Conservation (phyloP, 176 grass and related monocot genomes). For the Luzula sylvatica region DNA sequence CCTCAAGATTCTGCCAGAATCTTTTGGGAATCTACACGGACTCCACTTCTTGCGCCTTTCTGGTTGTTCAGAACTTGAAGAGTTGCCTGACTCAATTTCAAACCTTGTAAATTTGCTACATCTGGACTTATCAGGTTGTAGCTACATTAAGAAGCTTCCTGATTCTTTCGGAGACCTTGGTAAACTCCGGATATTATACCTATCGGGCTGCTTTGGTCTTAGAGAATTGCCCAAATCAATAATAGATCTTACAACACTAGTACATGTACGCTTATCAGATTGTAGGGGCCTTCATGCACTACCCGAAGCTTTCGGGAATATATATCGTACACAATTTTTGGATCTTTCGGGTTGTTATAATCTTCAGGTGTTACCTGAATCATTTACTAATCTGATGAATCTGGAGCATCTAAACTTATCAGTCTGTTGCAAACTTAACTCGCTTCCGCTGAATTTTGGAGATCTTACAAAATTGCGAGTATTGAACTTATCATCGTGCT, state of each 20-base stretch:
- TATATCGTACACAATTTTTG: not conserved
- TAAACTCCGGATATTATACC: slow-evolving; percentile 18
- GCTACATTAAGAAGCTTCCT: not conserved
- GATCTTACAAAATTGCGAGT: slow-evolving; percentile 2
- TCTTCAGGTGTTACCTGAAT: slow-evolving; percentile 7
- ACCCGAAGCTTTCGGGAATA: not conserved
- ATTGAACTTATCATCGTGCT: not conserved
- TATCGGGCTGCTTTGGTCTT: slow-evolving; percentile 33
- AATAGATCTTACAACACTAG: not conserved
- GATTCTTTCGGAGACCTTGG: slow-evolving; percentile 1
- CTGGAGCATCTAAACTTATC: slow-evolving; percentile 1
- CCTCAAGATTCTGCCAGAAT: not conserved
- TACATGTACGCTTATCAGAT: not conserved
- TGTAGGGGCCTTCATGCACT: not conserved
- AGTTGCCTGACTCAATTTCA: not conserved
- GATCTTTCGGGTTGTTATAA: slow-evolving; percentile 5
- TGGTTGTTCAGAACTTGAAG: not conserved
- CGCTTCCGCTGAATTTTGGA: not conserved
- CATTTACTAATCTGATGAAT: slow-evolving; percentile 16
- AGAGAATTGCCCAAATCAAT: slow-evolving; percentile 28
- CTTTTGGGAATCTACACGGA: too few relatives aligned
- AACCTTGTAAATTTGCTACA: not conserved
- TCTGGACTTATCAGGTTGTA: not conserved
- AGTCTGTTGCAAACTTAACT: not conserved
- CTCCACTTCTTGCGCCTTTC: not conserved